Evolutionary conservation across 2,329 filamentous ascomycete genomes (phyloP).

Genomic region (Emmonsiellopsis sp.): DNA sequence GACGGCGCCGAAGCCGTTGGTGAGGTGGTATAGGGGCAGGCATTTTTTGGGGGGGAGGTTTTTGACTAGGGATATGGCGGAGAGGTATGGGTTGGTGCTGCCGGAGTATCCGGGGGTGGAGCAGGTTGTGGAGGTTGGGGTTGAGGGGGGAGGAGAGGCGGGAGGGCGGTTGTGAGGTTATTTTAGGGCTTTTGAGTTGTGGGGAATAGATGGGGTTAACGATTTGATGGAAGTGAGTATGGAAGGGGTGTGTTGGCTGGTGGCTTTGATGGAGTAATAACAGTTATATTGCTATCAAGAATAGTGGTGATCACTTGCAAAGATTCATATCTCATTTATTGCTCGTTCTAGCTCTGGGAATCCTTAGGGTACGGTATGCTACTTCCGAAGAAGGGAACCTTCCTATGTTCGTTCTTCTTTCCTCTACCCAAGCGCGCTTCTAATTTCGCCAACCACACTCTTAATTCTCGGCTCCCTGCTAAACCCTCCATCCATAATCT

Average conservation of each 20-base stretch:
- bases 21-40: constrained; percentile 67
- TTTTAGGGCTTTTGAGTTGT: not conserved
- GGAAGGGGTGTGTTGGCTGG: too few relatives aligned
- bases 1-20: constrained; percentile 86
- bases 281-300: too few relatives aligned
- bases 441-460: constrained; percentile 52
- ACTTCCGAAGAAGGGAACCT: not conserved
- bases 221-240: too few relatives aligned
- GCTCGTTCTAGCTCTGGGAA: not conserved
- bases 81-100: constrained; percentile 77
- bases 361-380: not conserved
- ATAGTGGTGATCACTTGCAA: not conserved
- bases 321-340: not conserved
- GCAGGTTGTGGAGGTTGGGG: constrained; percentile 70
- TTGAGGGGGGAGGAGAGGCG: constrained; percentile 23
- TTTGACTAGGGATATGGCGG: constrained; percentile 63
- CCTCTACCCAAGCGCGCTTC: constrained; percentile 25
- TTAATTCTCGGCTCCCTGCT: constrained; percentile 53
- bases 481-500: constrained; percentile 37
- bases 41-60: constrained; percentile 94
- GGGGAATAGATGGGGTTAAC: not conserved
- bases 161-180: constrained; percentile 23
- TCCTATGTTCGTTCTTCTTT: not conserved
- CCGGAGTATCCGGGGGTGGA: constrained; percentile 78
- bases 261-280: too few relatives aligned